phyloP scores from a whole-genome alignment of 805 yeast species.

The Candida sithepensis region DNA sequence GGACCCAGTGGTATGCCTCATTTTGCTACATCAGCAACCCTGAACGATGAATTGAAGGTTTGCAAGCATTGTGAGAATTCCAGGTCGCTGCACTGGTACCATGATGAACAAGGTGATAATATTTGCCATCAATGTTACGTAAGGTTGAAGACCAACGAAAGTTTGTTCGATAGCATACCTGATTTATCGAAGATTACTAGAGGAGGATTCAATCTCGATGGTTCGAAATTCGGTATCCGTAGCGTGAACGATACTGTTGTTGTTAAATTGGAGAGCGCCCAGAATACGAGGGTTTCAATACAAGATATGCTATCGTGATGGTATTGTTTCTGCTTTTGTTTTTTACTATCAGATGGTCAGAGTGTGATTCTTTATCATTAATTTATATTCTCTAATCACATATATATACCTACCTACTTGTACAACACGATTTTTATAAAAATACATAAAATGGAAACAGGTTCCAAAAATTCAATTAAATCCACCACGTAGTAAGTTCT shows the following conservation, averaged over 20 bases:
- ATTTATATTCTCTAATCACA: too few relatives aligned
- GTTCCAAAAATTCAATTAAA: constrained; percentile 18
- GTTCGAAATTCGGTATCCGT: constrained; percentile 20
- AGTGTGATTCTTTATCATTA: too few relatives aligned
- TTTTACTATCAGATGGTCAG: too few relatives aligned
- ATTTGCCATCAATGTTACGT: constrained; percentile 28
- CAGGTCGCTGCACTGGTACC: constrained; percentile 21
- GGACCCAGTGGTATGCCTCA: too few relatives aligned
- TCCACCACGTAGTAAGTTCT: constrained; percentile 45
- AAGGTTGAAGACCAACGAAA: constrained; percentile 19
- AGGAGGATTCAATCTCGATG: constrained; percentile 10
- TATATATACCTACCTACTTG: neutral
- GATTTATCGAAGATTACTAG: constrained; percentile 15
- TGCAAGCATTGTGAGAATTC: constrained; percentile 22
- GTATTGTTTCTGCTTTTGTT: too few relatives aligned
- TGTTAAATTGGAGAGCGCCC: neutral
- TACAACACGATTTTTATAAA: too few relatives aligned
- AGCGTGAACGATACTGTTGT: constrained; percentile 9
- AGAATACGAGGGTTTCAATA: constrained; percentile 16
- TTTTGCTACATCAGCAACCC: too few relatives aligned
- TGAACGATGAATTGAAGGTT: too few relatives aligned
- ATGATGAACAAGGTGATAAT: constrained; percentile 3
- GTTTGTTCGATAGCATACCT: constrained; percentile 23
- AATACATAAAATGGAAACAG: neutral
- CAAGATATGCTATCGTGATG: constrained; percentile 18